phyloP scores from a whole-genome alignment of 495 filamentous ascomycete genomes.

The Hypoxylon lenormandii region DNA sequence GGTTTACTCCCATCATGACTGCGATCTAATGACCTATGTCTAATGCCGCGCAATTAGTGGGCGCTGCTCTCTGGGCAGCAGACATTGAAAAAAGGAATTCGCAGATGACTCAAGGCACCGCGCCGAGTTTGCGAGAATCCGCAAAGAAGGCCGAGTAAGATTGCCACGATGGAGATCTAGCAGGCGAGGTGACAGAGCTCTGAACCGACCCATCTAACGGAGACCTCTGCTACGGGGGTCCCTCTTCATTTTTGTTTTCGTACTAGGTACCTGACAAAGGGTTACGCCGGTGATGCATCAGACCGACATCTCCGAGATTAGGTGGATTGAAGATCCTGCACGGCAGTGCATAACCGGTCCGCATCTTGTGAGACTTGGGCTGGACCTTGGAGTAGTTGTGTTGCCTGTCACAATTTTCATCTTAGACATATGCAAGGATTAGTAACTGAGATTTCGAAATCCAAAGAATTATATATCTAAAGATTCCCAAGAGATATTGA shows the following conservation, averaged over 20 bases:
- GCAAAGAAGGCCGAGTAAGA: conserved; percentile 66
- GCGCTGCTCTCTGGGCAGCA: conserved; percentile 92
- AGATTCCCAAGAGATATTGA: neutral
- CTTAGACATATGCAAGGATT: conserved; percentile 2
- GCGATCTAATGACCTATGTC: conserved; percentile 5
- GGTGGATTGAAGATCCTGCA: conserved; percentile 36
- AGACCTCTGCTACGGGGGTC: no score
- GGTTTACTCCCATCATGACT: conserved; percentile 24
- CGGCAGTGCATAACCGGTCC: conserved; percentile 23
- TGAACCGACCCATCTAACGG: no score
- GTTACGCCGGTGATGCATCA: conserved; percentile 30
- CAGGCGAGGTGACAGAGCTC: no score
- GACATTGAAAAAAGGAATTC: conserved; percentile 79
- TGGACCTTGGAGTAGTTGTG: conserved; percentile 18
- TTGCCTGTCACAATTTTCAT: conserved; percentile 13
- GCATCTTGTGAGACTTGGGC: conserved; percentile 24
- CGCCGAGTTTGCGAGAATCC: conserved; percentile 65
- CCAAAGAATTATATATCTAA: neutral
- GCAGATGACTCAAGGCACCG: conserved; percentile 62
- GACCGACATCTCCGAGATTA: conserved; percentile 47
- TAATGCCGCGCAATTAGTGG: conserved; percentile 62
- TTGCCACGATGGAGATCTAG: no score
- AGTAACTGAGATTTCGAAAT: neutral
- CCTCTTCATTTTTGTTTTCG: no score
- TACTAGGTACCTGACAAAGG: conserved; percentile 3